These are phyloP conservation scores for Lenzites betulinus DNA, from an alignment of 768 basidiomycete genomes.

Conservation along the genomic window DNA sequence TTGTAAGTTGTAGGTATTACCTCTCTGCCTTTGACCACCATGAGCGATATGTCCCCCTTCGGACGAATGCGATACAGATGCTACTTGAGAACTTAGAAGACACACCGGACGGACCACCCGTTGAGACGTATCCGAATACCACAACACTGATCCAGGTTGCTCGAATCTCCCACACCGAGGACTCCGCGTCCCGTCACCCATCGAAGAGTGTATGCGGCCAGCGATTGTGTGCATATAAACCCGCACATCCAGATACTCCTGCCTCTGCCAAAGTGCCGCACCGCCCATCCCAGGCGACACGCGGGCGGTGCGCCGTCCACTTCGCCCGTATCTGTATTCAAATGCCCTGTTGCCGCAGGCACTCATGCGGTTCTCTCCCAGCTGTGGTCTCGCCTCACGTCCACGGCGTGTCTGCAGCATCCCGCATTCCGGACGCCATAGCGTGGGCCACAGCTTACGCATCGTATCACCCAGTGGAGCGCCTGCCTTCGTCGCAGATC, in stretches of 20 bases:
- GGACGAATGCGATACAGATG: no score
- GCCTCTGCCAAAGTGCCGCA: neutral
- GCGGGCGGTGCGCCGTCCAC: neutral
- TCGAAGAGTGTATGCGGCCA: no score
- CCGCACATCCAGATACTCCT: neutral
- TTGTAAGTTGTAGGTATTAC: no score
- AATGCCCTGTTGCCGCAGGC: neutral
- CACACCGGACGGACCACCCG: no score
- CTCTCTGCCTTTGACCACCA: no score
- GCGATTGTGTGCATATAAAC: neutral
- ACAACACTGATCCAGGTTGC: no score
- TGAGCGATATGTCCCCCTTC: no score
- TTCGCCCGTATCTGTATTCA: neutral
- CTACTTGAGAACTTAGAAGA: no score
- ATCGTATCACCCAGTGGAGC: neutral
- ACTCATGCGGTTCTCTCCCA: neutral
- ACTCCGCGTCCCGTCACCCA: no score
- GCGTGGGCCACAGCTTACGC: neutral
- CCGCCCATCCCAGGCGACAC: neutral
- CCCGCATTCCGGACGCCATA: no score
- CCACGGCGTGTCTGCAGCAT: neutral
- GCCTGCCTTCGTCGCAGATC: neutral
- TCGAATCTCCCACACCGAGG: no score
- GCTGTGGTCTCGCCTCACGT: constrained; percentile 8
- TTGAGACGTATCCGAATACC: no score